Evolutionary conservation across 495 filamentous ascomycete species (phyloP), one percentile per base, ranked within the genome.

Genomic region (Neurospora africana): DNA sequence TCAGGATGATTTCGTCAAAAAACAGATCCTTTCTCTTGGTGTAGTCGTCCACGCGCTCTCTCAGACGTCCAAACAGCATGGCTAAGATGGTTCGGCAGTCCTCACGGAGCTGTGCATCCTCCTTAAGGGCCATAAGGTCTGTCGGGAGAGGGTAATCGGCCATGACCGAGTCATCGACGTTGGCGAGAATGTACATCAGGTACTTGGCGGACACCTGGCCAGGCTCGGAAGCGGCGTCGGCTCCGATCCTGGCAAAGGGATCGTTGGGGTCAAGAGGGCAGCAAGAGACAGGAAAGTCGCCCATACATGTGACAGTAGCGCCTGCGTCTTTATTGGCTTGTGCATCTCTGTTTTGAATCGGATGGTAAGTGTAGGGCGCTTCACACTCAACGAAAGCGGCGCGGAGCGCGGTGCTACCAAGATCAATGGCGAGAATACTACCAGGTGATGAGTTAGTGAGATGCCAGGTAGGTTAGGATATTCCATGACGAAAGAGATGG

Each of bases 131-230:
- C 15, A 65, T 27, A 19, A 72, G 61, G 30, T 68, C 71, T 17
- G 17, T 3, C 10, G 71, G 44, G 13, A 72, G 61, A 23, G 71
- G 71, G 27, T 72, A 68, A 68, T 69, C 11, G 9, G 35, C 58
- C 71, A 72, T 43, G 19, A 47, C 61, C 9, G 13, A 13, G 58
- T 72, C 71, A 65, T 69, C 38, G 17, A 36, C 36, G 13, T 72
- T 35, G 58, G 71, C 61, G 58, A 72, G 71, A 8, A 72, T 39
- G 36, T 72, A 72, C 71, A 72, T 72, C 23, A 72, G 17, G 21
- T 72, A 72, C 27, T 72, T 72, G 58, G 71, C 61, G 2, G 58
- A 72, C 19, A 72, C 17, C 8, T 72, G 41, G 30, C 61, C 37
- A 30, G 71, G 71, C 15, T 33, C 40, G n/a, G 36, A 23, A 23